Evolutionary conservation across 2,329 filamentous ascomycete species (phyloP).

Genomic region (Ophiostoma sp.): DNA sequence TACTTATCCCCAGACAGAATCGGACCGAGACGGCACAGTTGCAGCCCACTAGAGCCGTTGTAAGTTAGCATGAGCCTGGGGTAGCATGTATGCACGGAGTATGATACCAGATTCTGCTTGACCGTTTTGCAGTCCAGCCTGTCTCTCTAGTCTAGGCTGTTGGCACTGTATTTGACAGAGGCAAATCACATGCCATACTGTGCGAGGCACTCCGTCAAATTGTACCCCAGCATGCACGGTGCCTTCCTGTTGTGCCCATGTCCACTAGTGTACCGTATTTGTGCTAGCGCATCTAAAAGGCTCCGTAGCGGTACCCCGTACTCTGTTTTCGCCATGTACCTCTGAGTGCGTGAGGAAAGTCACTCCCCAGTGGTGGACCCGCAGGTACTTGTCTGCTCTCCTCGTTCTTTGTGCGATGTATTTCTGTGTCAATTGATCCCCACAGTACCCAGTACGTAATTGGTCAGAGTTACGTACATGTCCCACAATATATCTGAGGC

Average conservation of each 20-base stretch:
- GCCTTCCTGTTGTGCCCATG: not conserved
- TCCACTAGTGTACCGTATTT: not conserved
- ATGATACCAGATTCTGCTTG: not conserved
- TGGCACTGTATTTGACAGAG: not conserved
- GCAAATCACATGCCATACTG: not conserved
- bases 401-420: not conserved
- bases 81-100: slow-evolving; percentile 5
- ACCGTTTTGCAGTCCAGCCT: not conserved
- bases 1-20: slow-evolving; percentile 15
- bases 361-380: not conserved
- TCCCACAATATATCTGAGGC: not conserved
- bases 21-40: slow-evolving; percentile 23
- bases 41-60: slow-evolving; percentile 23
- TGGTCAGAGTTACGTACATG: not conserved
- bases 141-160: not conserved
- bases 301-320: slow-evolving; percentile 1
- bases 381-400: not conserved
- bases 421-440: not conserved
- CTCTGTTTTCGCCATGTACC: not conserved
- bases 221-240: not conserved
- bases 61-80: slow-evolving; percentile 20
- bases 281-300: not conserved
- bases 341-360: not conserved
- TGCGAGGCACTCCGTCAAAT: not conserved
- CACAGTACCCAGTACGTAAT: not conserved